A percentile compares a stretch with the other conserved stretches of the same genome.
Evolutionary conservation across 169 alveolate genomes (phyloP).

Genomic region (Cryptosporidium sp.): DNA sequence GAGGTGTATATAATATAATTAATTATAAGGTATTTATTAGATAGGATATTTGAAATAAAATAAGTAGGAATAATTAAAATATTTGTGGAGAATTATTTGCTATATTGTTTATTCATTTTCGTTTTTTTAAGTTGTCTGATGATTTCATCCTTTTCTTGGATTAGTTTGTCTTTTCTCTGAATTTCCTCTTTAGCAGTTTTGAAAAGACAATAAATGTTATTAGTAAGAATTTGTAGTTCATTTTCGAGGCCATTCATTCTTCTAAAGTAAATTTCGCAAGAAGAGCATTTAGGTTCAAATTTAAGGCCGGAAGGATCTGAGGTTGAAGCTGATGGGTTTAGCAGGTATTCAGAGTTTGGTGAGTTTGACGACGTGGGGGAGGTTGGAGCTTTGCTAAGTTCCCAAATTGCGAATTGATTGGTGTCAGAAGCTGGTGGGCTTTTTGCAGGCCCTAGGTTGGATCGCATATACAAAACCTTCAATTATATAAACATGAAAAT

Average conservation of each 20-base stretch:
- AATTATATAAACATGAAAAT: not conserved
- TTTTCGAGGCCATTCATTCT: conserved; percentile 55
- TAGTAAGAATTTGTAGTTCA: conserved; percentile 59
- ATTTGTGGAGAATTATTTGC: not conserved
- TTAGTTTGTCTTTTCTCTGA: conserved; percentile 51
- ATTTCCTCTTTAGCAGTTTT: conserved; percentile 74
- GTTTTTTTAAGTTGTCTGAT: not conserved
- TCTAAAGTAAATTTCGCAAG: conserved; percentile 36
- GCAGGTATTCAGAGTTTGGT: not conserved
- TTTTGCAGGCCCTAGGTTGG: not conserved
- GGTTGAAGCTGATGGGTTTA: not conserved
- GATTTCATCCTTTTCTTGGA: conserved; percentile 38
- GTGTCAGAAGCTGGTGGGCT: not conserved
- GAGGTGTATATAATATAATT: too few relatives aligned
- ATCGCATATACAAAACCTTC: not conserved
- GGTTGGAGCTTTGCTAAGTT: not conserved
- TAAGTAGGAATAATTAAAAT: too few relatives aligned
- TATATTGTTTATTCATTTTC: not conserved
- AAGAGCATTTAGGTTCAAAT: not conserved
- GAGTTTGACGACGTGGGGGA: not conserved
- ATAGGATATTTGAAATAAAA: too few relatives aligned
- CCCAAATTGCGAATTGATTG: not conserved
- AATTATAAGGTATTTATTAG: too few relatives aligned
- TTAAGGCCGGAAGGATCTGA: not conserved
- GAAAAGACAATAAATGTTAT: conserved; percentile 43